These are phyloP conservation scores for Colletotrichum musicola DNA, from an alignment of 2,329 filamentous ascomycete genomes.

Conservation along the genomic window DNA sequence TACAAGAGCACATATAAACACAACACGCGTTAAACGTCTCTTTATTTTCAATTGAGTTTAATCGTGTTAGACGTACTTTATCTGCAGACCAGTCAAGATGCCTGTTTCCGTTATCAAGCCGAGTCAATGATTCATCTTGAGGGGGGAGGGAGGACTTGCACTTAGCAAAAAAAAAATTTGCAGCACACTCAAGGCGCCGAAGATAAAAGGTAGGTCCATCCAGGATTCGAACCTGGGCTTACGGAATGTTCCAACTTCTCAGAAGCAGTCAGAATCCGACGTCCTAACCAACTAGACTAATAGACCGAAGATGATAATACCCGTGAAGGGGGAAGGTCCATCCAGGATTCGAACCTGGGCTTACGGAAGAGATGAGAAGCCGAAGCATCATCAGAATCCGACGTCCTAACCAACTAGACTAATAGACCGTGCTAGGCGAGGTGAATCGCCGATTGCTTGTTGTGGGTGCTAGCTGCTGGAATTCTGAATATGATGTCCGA, in stretches of 20 bases:
- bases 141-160: too few relatives aligned
- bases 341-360: constrained; percentile 34
- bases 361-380: constrained; percentile 3
- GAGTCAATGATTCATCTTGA: too few relatives aligned
- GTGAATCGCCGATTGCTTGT: not conserved
- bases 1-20: not conserved
- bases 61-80: too few relatives aligned
- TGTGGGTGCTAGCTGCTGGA: accelerated
- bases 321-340: constrained; percentile 3
- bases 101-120: not conserved
- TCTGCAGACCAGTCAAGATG: not conserved
- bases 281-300: constrained; percentile 40
- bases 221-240: constrained; percentile 39
- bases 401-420: constrained; percentile 36
- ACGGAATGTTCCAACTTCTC: constrained; percentile 12
- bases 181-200: not conserved
- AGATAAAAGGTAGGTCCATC: constrained; percentile 31
- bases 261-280: constrained; percentile 34
- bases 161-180: too few relatives aligned
- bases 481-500: not conserved
- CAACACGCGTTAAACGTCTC: not conserved
- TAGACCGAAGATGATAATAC: constrained; percentile 7
- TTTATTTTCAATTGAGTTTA: not conserved
- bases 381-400: constrained; percentile 18
- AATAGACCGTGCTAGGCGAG: constrained; percentile 20